A percentile compares a stretch with the other conserved stretches of the same genome.
These are phyloP conservation scores for Fremontodendron californicum DNA, from an alignment of 345 rosid species.

Conservation along the genomic window DNA sequence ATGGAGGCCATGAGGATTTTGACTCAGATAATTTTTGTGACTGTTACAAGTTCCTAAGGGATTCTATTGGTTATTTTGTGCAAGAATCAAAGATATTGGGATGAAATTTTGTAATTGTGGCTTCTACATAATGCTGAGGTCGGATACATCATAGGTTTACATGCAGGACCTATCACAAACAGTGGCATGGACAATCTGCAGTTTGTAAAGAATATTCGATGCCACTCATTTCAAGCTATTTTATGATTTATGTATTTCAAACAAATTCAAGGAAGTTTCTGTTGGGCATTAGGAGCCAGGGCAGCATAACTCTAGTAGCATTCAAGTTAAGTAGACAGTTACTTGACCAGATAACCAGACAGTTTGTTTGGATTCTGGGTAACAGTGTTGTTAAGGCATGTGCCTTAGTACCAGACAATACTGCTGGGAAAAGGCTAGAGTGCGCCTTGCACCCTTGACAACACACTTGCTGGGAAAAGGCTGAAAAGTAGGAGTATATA, in stretches of 20 bases:
- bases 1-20: not conserved
- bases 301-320: not conserved
- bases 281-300: not conserved
- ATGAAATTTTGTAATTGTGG: not conserved
- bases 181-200: not conserved
- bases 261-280: slow-evolving; percentile 10
- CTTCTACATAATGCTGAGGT: not conserved
- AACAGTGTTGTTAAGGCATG: no score
- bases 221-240: not conserved
- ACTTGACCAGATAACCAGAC: not conserved
- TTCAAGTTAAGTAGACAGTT: not conserved
- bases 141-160: not conserved
- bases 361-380: not conserved
- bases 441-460: no score
- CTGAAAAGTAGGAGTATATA: not conserved
- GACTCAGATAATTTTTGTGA: not conserved
- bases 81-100: not conserved
- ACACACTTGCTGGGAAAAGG: no score
- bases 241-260: not conserved
- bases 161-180: not conserved
- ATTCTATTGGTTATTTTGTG: not conserved
- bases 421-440: no score
- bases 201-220: not conserved
- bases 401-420: no score
- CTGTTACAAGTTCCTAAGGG: not conserved